Evolutionary conservation across 805 yeast species (phyloP), one percentile per base, ranked within the genome.

Genomic region (Cyberlindnera maclurae): DNA sequence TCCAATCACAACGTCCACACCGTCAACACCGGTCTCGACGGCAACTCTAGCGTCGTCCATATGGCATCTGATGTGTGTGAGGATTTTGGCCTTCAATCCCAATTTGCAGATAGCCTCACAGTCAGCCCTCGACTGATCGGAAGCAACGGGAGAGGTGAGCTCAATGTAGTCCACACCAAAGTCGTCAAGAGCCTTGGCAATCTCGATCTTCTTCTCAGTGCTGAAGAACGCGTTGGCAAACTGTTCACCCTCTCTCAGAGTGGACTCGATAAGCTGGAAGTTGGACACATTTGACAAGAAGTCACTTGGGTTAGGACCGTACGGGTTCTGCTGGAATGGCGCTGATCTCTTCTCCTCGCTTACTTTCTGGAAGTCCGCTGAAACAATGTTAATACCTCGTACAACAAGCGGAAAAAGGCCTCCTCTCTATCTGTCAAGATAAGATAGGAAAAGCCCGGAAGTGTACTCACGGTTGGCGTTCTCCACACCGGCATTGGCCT

Each of bases 21-120:
- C 98, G 62, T 93, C 97, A 38, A 93, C 98, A 62, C 98, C 97
- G 29, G 97, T 90, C 58, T 86, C 93, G 34, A 90, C 98, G 5
- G 98, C 98, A 43, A 93, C 85, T 55, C 82, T 75, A 41, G 97
- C 98, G 58, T 93, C 98, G 64, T 90, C 97, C 97, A 90, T 90
- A 68, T 90, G 97, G 67, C 98, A 90, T 66, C 97, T 79, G 52
- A 93, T 93, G 64, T 90, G 97, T 36, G 98, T 90, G 51, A 90
- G 75, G 48, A 93, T 87, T 71, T 93, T 90, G 48, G 97, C 90
- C 68, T 84, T 87, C 62, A 90, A 77, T 10, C 97, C 97, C 52
- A 93, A 74, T 71, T 93, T 90, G 75, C 97, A 93, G 53, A 90
- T 90, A 42, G 97, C 97, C 70, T 93, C 97, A 72, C 97, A 90